Conservation (phyloP, 2,329 filamentous ascomycete species). For the Cylindrodendrum hubeiense region DNA sequence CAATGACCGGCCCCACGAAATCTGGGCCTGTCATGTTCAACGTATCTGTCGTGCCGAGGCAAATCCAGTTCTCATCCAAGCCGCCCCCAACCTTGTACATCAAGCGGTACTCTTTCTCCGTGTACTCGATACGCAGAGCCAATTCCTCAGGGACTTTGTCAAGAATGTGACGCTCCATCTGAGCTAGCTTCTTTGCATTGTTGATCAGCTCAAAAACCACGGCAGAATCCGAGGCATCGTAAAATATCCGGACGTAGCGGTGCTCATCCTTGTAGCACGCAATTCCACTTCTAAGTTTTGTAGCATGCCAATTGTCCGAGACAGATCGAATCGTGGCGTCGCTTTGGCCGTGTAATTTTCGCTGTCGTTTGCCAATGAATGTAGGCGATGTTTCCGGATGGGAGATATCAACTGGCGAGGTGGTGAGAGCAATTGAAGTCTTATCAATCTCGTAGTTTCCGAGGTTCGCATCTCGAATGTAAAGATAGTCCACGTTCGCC, state of each 20-base stretch:
- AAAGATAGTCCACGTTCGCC: not conserved
- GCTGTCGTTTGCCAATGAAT: not conserved
- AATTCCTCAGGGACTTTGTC: not conserved
- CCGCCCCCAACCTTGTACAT: not conserved
- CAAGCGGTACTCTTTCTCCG: not conserved
- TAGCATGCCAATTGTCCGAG: not conserved
- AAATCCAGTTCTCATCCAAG: not conserved
- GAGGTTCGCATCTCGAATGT: conserved; percentile 3
- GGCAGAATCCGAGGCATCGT: not conserved
- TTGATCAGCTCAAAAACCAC: conserved; percentile 5
- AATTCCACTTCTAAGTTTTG: not conserved
- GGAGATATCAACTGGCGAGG: not conserved
- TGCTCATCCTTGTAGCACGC: conserved; percentile 15
- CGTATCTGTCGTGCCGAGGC: not conserved
- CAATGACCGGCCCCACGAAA: conserved; percentile 13
- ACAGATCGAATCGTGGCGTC: not conserved
- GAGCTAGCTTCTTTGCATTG: not conserved
- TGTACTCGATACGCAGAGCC: not conserved
- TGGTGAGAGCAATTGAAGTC: not conserved
- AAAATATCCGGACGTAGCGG: conserved; percentile 6
- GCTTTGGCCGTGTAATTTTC: conserved; percentile 2
- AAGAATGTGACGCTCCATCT: not conserved
- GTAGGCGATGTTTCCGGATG: conserved; percentile 7
- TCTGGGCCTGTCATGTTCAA: not conserved
- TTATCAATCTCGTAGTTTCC: not conserved